A percentile compares a stretch with the other conserved stretches of the same genome.
phyloP scores from a whole-genome alignment of 148 eudicot species.

The Rhododendron henanense region DNA sequence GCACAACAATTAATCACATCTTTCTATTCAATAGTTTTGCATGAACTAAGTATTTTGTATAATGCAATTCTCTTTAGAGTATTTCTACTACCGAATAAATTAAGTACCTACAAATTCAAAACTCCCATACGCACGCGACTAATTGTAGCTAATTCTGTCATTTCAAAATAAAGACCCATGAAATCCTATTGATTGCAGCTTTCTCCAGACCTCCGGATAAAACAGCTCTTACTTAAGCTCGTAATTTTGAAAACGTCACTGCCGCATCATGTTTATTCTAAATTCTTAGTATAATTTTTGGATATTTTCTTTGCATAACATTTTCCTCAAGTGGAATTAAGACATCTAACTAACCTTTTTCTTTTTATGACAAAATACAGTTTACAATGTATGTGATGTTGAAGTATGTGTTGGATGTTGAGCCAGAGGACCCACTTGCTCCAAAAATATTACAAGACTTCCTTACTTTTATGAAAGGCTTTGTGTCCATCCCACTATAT shows the following conservation, averaged over 20 bases:
- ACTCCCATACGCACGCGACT: background rate
- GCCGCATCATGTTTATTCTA: background rate
- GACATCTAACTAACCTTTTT: background rate
- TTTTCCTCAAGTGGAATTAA: background rate
- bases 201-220: too few relatives aligned
- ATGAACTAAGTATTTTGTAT: background rate
- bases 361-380: constrained; percentile 6
- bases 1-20: background rate
- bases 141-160: background rate
- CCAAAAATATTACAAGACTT: constrained; percentile 36
- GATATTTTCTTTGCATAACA: background rate
- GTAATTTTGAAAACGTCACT: background rate
- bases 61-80: background rate
- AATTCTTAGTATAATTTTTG: background rate
- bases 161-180: background rate
- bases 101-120: background rate
- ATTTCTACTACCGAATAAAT: background rate
- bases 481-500: constrained; percentile 44
- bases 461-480: constrained; percentile 52
- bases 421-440: constrained; percentile 20
- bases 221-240: background rate
- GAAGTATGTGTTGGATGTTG: constrained; percentile 22
- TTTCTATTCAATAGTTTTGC: background rate
- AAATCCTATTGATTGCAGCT: too few relatives aligned
- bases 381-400: constrained; percentile 17